A percentile compares a stretch with the other conserved stretches of the same genome.
Conservation (phyloP, 73 alveolate species). For the Paramecium sexaurelia region DNA sequence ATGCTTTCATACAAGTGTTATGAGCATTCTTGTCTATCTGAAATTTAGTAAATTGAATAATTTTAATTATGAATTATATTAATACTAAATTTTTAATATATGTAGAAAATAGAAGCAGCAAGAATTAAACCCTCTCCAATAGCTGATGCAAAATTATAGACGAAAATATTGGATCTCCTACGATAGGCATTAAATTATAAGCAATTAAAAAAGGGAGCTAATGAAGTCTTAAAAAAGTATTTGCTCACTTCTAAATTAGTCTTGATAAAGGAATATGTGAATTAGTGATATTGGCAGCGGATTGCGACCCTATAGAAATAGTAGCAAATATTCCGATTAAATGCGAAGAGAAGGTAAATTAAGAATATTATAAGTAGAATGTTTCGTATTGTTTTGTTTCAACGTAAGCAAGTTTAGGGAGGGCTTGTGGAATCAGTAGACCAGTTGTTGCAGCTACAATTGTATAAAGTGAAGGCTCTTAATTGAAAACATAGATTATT, state of each 20-base stretch:
- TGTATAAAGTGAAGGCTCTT: slow-evolving; percentile 66
- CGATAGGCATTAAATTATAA: slow-evolving; percentile 60
- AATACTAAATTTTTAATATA: background rate
- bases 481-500: slow-evolving; percentile 57
- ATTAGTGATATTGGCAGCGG: slow-evolving; percentile 99
- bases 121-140: slow-evolving; percentile 68
- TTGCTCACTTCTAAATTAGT: slow-evolving; percentile 65
- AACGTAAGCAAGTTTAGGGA: slow-evolving; percentile 97
- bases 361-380: slow-evolving; percentile 75
- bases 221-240: slow-evolving; percentile 60
- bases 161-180: slow-evolving; percentile 59
- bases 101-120: slow-evolving; percentile 45
- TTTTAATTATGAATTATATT: slow-evolving; percentile 24
- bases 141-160: slow-evolving; percentile 64
- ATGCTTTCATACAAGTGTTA: background rate
- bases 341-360: slow-evolving; percentile 86
- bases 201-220: slow-evolving; percentile 67
- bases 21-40: background rate
- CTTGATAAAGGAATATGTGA: slow-evolving; percentile 98
- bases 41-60: background rate
- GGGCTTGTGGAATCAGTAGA: slow-evolving; percentile 99
- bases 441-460: slow-evolving; percentile 86
- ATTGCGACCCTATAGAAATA: slow-evolving; percentile 99
- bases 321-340: slow-evolving; percentile 97
- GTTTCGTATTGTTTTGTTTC: slow-evolving; percentile 98